These are phyloP conservation scores for Erythrophleum ivorense DNA, from an alignment of 331 rosid species.

Conservation along the genomic window DNA sequence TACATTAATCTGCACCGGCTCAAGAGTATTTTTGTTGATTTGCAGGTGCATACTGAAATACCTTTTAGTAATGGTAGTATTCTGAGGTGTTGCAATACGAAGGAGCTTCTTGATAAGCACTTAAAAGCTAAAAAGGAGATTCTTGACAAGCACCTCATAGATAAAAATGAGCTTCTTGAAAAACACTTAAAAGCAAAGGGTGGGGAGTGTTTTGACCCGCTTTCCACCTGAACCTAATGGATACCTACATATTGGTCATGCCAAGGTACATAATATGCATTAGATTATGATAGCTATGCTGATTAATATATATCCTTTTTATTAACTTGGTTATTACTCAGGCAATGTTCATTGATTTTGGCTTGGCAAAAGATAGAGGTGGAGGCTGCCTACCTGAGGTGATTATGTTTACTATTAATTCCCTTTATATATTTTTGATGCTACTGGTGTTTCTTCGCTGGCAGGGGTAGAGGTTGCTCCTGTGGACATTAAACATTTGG, in stretches of 20 bases:
- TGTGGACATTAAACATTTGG: constrained; percentile 19
- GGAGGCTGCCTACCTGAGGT: constrained; percentile 95
- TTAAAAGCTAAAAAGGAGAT: constrained; percentile 58
- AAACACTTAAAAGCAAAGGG: constrained; percentile 72
- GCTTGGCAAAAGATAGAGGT: constrained; percentile 90
- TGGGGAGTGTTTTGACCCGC: constrained; percentile 83
- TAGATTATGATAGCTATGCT: constrained; percentile 26
- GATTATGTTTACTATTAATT: constrained; percentile 2
- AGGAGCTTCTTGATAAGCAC: constrained; percentile 84
- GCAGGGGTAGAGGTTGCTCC: constrained; percentile 26
- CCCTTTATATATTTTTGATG: constrained; percentile 17
- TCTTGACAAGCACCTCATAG: constrained; percentile 56
- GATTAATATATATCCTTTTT: neutral
- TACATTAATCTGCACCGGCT: constrained; percentile 8
- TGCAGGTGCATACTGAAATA: constrained; percentile 92
- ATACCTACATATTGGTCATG: constrained; percentile 96
- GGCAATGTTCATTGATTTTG: constrained; percentile 98
- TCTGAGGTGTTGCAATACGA: constrained; percentile 87
- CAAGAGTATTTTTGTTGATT: constrained; percentile 37
- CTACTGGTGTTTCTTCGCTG: constrained; percentile 6
- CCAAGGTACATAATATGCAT: constrained; percentile 63
- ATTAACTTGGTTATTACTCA: constrained; percentile 40
- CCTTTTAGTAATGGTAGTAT: constrained; percentile 85
- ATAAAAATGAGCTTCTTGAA: constrained; percentile 73
- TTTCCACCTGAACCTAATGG: constrained; percentile 99